Percentiles rank a stretch among this genome's conserved stretches.
phyloP scores from a whole-genome alignment of 768 basidiomycete genomes.

The Tephrocybe sp. region DNA sequence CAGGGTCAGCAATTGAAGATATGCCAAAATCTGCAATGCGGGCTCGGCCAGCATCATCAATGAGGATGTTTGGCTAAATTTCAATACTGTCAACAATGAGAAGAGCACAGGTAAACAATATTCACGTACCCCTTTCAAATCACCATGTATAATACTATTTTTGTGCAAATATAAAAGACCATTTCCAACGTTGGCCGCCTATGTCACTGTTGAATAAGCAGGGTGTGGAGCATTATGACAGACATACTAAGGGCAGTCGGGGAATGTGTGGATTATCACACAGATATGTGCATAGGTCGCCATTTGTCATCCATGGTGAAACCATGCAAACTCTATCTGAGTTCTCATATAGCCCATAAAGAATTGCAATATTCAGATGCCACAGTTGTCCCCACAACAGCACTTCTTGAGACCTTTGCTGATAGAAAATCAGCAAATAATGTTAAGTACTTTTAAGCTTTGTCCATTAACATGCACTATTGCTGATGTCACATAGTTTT shows the following conservation, averaged over 20 bases:
- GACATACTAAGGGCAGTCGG: neutral
- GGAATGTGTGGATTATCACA: neutral
- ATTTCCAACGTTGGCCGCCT: neutral
- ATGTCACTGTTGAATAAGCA: no score
- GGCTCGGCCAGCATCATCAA: neutral
- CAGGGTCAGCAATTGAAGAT: neutral
- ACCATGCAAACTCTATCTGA: conserved; percentile 7
- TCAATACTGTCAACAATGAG: neutral
- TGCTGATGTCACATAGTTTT: no score
- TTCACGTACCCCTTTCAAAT: neutral
- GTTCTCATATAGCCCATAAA: conserved; percentile 13
- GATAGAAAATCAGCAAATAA: no score
- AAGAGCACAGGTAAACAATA: neutral
- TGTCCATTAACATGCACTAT: no score
- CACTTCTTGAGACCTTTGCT: neutral
- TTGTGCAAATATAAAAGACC: neutral
- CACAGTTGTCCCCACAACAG: conserved; percentile 3
- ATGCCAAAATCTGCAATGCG: conserved; percentile 4
- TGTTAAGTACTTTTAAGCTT: no score
- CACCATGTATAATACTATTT: conserved; percentile 1
- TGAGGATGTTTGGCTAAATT: neutral
- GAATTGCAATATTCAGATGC: conserved; percentile 12
- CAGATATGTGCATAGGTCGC: conserved; percentile 2
- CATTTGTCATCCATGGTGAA: conserved; percentile 16
- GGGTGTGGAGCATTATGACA: no score